Percentiles rank a stretch among this genome's conserved stretches.
Conservation (phyloP, 2,329 filamentous ascomycete species). For the Xylaria polymorpha region DNA sequence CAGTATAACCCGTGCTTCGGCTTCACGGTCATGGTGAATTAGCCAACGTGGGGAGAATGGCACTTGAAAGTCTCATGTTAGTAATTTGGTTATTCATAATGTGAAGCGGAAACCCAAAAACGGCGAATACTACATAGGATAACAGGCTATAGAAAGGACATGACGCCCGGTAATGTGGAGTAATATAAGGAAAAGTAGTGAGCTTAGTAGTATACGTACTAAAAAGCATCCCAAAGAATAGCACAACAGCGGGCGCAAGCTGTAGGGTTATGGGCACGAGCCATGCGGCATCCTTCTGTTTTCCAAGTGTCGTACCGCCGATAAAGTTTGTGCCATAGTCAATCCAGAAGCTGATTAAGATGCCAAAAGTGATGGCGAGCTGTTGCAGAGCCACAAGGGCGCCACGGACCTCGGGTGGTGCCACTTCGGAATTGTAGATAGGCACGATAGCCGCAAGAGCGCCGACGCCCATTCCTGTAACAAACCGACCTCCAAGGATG, state of each 20-base stretch:
- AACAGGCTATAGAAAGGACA: neutral
- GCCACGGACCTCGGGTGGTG: constrained; percentile 57
- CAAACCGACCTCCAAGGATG: constrained; percentile 77
- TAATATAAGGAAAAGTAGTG: neutral
- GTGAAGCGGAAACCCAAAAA: neutral
- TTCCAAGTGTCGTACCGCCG: constrained; percentile 59
- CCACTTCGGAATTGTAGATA: constrained; percentile 61
- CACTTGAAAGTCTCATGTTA: constrained; percentile 54
- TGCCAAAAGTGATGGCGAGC: constrained; percentile 68
- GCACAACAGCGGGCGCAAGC: constrained; percentile 72
- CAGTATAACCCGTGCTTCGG: constrained; percentile 72
- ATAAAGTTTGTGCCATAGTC: constrained; percentile 75
- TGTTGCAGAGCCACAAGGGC: constrained; percentile 62
- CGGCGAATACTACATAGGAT: neutral
- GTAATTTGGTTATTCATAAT: neutral
- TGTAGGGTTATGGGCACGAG: constrained; percentile 78
- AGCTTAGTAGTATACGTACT: constrained; percentile 49
- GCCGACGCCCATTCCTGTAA: constrained; percentile 79
- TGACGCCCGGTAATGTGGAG: neutral
- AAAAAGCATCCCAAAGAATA: constrained; percentile 78
- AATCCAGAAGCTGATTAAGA: constrained; percentile 74
- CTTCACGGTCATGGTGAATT: constrained; percentile 70
- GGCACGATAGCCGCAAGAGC: constrained; percentile 75
- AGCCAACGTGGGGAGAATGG: constrained; percentile 83
- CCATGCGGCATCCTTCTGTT: constrained; percentile 77